Evolutionary conservation across 1,284 basidiomycete genomes (phyloP), one percentile per base, ranked within the genome.

Genomic region (Bjerkandera adusta): DNA sequence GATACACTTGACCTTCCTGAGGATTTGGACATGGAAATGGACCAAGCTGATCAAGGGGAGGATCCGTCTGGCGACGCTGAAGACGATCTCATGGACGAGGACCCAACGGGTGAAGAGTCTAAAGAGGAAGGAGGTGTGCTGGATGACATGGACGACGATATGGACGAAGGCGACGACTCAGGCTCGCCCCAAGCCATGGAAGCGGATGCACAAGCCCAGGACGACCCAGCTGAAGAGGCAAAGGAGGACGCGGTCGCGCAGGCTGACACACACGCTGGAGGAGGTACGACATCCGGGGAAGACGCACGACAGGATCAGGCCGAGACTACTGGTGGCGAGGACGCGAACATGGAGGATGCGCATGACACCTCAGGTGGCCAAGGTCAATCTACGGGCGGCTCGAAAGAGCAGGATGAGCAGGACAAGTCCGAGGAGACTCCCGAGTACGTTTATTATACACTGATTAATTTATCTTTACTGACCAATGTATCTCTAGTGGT

Each of bases 1-100:
- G 76, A 93, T 44, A 83, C 81, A 3, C 75, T 96, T 41, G 88
- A 95, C 58, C 73, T 95, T 12, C 92, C 92, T 0, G 90, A 93
- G 30, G 84, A 92, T 56, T 73, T 95, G 64, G 72, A 91, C 48
- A 66, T 95, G 5, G 69, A 71, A 30, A 69, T 68, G 36, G 70
- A 68, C 16, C 65, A 68, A 27, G 62, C 67, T 18, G 21, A 20
- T 53, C 45, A 63, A 47, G 54, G 65, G 41, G 55, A 68, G 13
- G 66, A 70, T 51, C 68, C 68, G 15, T 67, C 68, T 24, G 72
- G 70, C 25, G 67, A 68, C 11, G 70, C 75, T n/a, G 68, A 70
- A 37, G 69, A 68, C 7, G 50, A 51, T 15, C 36, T 42, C 33
- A 54, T 66, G 47, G 66, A 70, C n/a, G 72, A 68, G n/a, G 71